Evolutionary conservation across 2,329 filamentous ascomycete genomes (phyloP).

Genomic region (Trichoderma semiorbis): DNA sequence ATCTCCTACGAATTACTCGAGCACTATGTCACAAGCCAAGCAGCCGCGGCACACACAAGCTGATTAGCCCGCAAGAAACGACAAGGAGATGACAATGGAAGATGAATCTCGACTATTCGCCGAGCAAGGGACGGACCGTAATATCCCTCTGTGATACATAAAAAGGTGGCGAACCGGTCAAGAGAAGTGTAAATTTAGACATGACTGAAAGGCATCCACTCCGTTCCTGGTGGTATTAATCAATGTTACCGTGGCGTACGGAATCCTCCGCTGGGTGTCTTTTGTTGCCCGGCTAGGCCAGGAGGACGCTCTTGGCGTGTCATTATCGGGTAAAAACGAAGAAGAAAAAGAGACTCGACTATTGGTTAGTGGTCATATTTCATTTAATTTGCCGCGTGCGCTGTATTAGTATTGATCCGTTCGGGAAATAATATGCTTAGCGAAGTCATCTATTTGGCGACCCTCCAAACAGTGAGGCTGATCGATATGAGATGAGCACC

Average conservation of each 20-base stretch:
- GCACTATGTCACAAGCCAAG: conserved; percentile 5
- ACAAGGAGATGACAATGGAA: background rate
- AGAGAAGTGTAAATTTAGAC: background rate
- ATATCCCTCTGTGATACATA: background rate
- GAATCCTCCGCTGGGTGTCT: background rate
- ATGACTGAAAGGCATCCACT: background rate
- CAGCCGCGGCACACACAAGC: background rate
- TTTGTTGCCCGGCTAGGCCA: background rate
- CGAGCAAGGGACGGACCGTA: background rate
- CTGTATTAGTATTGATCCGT: background rate
- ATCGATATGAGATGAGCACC: conserved; percentile 4
- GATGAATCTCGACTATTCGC: background rate
- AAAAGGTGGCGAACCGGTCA: background rate
- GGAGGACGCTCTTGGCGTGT: background rate
- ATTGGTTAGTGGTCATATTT: background rate
- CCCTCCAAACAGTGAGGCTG: background rate
- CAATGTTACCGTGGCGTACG: background rate
- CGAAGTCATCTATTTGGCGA: background rate
- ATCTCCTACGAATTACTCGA: conserved; percentile 32
- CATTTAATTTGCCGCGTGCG: background rate
- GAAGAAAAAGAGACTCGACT: background rate
- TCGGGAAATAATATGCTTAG: conserved; percentile 3
- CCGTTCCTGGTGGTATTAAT: background rate
- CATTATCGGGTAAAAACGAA: background rate
- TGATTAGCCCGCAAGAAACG: background rate